Percentiles rank a stretch among this genome's conserved stretches.
Conservation (phyloP, 495 filamentous ascomycete genomes). For the Ramalina intermedia region DNA sequence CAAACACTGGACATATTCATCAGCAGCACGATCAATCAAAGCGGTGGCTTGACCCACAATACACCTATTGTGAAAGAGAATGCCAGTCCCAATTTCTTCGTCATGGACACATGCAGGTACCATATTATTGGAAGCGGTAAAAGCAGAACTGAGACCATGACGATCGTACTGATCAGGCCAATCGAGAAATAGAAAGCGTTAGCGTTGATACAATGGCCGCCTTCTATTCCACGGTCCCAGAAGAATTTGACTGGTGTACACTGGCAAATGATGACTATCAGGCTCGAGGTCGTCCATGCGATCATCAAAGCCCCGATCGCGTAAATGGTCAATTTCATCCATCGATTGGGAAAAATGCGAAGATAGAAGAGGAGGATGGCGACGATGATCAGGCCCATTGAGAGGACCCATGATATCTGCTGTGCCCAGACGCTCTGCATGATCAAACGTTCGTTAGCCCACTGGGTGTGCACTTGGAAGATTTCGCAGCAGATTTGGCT, state of each 20-base stretch:
- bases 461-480: no score
- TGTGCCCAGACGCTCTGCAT: not conserved
- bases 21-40: no score
- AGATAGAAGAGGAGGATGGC: conserved; percentile 6
- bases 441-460: not conserved
- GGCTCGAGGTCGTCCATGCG: not conserved
- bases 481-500: no score
- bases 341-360: conserved; percentile 1
- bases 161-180: not conserved
- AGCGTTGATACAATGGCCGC: conserved; percentile 2
- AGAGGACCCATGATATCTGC: not conserved
- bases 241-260: not conserved
- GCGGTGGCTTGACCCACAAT: no score
- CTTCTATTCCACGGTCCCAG: not conserved
- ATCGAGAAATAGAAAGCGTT: not conserved
- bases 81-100: not conserved
- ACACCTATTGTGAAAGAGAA: not conserved
- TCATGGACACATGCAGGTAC: conserved; percentile 2
- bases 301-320: not conserved
- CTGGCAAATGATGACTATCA: conserved; percentile 2
- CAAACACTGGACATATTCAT: no score
- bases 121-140: conserved; percentile 3
- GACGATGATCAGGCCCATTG: not conserved
- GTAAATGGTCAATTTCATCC: not conserved
- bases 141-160: not conserved